A percentile compares a stretch with the other conserved stretches of the same genome.
These are phyloP conservation scores for Trichophyton benhamiae DNA, from an alignment of 2,329 filamentous ascomycete genomes.

Conservation along the genomic window DNA sequence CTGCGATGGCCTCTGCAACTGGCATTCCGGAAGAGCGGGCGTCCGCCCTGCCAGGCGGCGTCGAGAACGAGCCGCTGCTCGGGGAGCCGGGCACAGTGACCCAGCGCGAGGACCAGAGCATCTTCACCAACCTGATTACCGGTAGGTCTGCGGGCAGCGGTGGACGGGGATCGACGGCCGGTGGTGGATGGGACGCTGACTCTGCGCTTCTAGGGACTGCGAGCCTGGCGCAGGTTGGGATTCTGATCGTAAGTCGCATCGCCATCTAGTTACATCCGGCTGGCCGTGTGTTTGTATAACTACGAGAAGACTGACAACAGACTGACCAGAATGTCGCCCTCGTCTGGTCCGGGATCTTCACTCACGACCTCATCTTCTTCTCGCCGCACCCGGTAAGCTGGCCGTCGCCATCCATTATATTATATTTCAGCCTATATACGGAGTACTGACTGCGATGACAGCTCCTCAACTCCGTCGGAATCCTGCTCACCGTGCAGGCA, in stretches of 20 bases:
- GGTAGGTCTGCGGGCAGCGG: conserved; percentile 43
- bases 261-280: no score
- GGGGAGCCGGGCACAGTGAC: conserved; percentile 60
- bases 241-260: no score
- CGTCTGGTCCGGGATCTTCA: conserved; percentile 67
- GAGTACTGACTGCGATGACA: conserved; percentile 14
- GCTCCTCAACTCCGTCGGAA: conserved; percentile 49
- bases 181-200: not conserved
- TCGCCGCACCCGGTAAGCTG: conserved; percentile 67
- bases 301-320: not conserved
- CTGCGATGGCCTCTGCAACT: conserved; percentile 54
- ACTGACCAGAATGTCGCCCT: conserved; percentile 50
- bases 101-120: conserved; percentile 51
- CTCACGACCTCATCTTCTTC: conserved; percentile 63
- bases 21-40: conserved; percentile 48
- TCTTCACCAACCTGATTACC: conserved; percentile 59
- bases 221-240: not conserved
- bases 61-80: conserved; percentile 54
- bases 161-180: no score
- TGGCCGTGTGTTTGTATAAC: no score
- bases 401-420: not conserved
- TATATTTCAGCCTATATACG: not conserved
- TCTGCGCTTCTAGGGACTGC: no score
- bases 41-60: conserved; percentile 22
- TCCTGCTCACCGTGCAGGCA: conserved; percentile 66